Percentiles rank a stretch among this genome's conserved stretches.
These are phyloP conservation scores for Tubosaeta brunneosetosa DNA, from an alignment of 768 basidiomycete species.

Conservation along the genomic window DNA sequence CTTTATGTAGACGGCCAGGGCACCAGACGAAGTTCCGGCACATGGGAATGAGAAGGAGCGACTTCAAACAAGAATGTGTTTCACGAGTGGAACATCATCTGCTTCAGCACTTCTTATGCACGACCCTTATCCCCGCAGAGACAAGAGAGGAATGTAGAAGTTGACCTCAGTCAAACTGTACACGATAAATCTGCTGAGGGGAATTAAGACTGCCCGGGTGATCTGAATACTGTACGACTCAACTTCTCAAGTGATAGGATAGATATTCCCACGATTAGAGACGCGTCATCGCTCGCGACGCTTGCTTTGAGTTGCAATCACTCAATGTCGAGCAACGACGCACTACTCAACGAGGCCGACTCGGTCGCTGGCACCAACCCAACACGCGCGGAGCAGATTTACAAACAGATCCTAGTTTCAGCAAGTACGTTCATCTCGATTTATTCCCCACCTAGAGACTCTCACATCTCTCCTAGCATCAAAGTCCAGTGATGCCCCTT, in stretches of 20 bases:
- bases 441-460: neutral
- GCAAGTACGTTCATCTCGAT: slow-evolving; percentile 24
- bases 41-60: neutral
- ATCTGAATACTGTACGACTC: too few species aligned
- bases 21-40: neutral
- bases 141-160: too few species aligned
- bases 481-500: slow-evolving; percentile 31
- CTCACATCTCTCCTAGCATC: slow-evolving; percentile 18
- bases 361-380: slow-evolving; percentile 44
- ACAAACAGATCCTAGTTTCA: slow-evolving; percentile 59
- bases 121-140: neutral
- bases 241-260: neutral
- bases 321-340: slow-evolving; percentile 24
- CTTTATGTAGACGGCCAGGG: neutral
- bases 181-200: too few species aligned
- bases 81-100: neutral
- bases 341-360: slow-evolving; percentile 45
- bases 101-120: neutral
- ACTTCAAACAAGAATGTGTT: neutral
- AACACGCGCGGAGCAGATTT: slow-evolving; percentile 64
- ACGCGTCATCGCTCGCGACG: slow-evolving; percentile 19
- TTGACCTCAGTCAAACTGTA: too few species aligned
- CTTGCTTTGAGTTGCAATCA: neutral
- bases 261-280: slow-evolving; percentile 21
- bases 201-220: too few species aligned